Conservation (phyloP, 2,329 filamentous ascomycete species). For the Cyanodermella asteris region DNA sequence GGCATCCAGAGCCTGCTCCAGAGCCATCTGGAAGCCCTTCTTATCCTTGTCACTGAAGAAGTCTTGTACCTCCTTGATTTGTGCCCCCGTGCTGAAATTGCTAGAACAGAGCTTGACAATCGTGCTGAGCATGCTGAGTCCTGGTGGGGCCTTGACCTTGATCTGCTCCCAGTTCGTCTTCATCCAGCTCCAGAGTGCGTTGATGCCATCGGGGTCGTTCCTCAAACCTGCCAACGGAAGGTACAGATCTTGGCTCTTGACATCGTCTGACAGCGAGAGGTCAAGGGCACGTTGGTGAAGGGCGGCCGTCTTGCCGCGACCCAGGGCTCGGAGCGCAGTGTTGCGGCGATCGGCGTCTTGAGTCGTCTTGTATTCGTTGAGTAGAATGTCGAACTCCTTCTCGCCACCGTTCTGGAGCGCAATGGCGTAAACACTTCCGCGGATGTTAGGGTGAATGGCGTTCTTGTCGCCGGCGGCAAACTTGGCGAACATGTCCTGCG, state of each 20-base stretch:
- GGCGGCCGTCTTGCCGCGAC: slow-evolving; percentile 52
- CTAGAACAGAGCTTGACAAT: slow-evolving; percentile 67
- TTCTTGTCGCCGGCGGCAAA: slow-evolving; percentile 57
- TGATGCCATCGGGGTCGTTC: slow-evolving; percentile 53
- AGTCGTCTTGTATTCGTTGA: slow-evolving; percentile 54
- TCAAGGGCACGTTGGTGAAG: slow-evolving; percentile 64
- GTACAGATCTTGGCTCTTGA: slow-evolving; percentile 90
- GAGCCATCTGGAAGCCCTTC: slow-evolving; percentile 66
- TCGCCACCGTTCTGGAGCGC: slow-evolving; percentile 64
- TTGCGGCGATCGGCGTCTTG: slow-evolving; percentile 75
- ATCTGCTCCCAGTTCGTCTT: slow-evolving; percentile 75
- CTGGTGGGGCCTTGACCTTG: slow-evolving; percentile 62
- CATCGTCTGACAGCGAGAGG: slow-evolving; percentile 53
- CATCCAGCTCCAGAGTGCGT: slow-evolving; percentile 65
- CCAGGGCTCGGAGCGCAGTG: slow-evolving; percentile 64
- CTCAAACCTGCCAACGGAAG: slow-evolving; percentile 64
- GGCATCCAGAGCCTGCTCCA: slow-evolving; percentile 75
- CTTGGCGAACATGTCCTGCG: slow-evolving; percentile 76
- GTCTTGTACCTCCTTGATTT: slow-evolving; percentile 50
- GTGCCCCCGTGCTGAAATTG: slow-evolving; percentile 55
- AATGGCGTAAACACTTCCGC: slow-evolving; percentile 68
- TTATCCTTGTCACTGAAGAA: slow-evolving; percentile 73
- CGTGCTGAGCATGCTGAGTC: slow-evolving; percentile 61
- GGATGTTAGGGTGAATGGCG: slow-evolving; percentile 80
- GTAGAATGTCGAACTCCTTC: slow-evolving; percentile 61